Base-by-base conservation (phyloP, 495 filamentous ascomycete genomes). In the Haplographium delicatum region DNA sequence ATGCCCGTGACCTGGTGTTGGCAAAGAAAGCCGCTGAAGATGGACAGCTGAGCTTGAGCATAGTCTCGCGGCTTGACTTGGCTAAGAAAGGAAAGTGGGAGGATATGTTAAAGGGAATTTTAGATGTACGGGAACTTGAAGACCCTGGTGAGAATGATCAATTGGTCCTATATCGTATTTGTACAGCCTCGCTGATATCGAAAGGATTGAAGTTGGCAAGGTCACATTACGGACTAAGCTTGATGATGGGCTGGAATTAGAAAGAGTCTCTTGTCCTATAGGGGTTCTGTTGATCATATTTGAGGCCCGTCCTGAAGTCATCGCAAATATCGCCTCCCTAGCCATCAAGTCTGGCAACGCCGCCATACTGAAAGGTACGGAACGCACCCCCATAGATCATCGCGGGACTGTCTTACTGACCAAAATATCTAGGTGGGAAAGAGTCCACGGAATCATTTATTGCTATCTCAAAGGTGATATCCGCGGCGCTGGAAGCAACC, bases 261-360 rank as follows among this genome's bases (percentile, higher is more conserved):
- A 95, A 62, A 82, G 89, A 60, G 81, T 95, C 19, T 86, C 88
- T 23, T 96, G 88, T 61, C 93, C 93, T 1, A 97, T 99, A 56
- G 93, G 93, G 40, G 91, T 96, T 18, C 79, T 99, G 20, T 74
- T 98, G 41, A 95, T 97, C 57, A 97, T 98, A 52, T 98, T 98
- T 61, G 93, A 98, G 68, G 94, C 94, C 19, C 86, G 93, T 24
- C 93, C 93, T 7, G 93, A 99, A 65, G 94, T 99, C 48, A 99
- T 99, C 65, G 93, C 94, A 35, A 99, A 99, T 62, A 97, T 99
- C 53, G 88, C 91, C 46, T 85, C 94, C n/a, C 74, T 99, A 28
- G 89, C 94, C 9, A 84, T 99, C 56, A 99, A 99, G 65, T 96
- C 93, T 13, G 93, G 89, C 47, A 99, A 99, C 71, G 85, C 93